Evolutionary conservation across 2,329 filamentous ascomycete species (phyloP).

Genomic region (Aspergillus vadensis): DNA sequence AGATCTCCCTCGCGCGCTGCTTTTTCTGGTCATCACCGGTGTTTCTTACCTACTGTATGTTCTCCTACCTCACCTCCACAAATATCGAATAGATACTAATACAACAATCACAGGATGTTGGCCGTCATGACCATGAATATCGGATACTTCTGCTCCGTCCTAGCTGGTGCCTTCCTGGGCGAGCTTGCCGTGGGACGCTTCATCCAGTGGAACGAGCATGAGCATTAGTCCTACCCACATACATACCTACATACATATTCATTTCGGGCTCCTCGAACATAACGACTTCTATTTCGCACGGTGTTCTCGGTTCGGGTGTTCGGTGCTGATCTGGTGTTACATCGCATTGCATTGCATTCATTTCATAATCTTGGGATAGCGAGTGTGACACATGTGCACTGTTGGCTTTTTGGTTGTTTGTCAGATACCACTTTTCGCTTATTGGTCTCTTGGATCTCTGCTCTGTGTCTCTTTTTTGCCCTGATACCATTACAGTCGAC

Average conservation of each 20-base stretch:
- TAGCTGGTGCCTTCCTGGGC: conserved; percentile 79
- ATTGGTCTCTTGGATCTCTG: no score
- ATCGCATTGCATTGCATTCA: background rate
- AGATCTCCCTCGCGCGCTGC: conserved; percentile 70
- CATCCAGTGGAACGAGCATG: conserved; percentile 42
- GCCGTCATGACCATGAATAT: conserved; percentile 89
- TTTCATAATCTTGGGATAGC: no score
- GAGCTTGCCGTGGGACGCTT: conserved; percentile 79
- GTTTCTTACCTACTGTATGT: conserved; percentile 83
- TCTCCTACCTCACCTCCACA: background rate
- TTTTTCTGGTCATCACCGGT: conserved; percentile 73
- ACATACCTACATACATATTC: background rate
- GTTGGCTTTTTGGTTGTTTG: background rate
- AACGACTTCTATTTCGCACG: background rate
- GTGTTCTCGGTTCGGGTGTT: background rate
- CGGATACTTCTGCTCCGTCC: conserved; percentile 79
- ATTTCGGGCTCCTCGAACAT: background rate
- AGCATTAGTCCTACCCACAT: conserved; percentile 23
- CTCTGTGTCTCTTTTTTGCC: no score
- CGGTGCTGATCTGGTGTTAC: background rate
- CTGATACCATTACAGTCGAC: no score
- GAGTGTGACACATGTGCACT: no score
- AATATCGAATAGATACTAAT: no score
- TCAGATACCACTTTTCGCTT: background rate
- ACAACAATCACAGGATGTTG: conserved; percentile 67